Percentiles rank a stretch among this genome's conserved stretches.
phyloP scores from a whole-genome alignment of 2,329 filamentous ascomycete genomes.

The Tympanopsis confertula region DNA sequence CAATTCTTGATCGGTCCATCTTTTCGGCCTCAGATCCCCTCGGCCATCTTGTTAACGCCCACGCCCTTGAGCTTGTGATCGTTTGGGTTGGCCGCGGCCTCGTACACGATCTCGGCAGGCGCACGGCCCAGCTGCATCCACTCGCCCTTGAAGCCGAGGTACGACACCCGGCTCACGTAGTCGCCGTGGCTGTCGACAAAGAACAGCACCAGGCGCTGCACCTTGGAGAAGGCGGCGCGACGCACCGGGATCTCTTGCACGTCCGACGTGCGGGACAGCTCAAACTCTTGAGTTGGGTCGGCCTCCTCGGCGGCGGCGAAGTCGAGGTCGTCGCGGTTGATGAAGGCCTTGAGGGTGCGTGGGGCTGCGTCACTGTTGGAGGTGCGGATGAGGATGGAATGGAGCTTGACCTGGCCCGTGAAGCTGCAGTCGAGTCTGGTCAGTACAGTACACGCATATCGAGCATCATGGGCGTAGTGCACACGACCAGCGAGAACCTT shows the following conservation, averaged over 20 bases:
- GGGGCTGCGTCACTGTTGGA: constrained; percentile 62
- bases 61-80: constrained; percentile 66
- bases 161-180: constrained; percentile 67
- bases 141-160: constrained; percentile 87
- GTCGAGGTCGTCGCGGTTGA: constrained; percentile 80
- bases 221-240: constrained; percentile 77
- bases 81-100: constrained; percentile 80
- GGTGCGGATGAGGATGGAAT: constrained; percentile 76
- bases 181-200: constrained; percentile 82
- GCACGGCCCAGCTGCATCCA: constrained; percentile 79
- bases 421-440: constrained; percentile 45
- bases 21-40: constrained; percentile 32
- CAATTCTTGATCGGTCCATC: no score
- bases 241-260: constrained; percentile 81
- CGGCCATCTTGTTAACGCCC: constrained; percentile 39
- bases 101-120: constrained; percentile 78
- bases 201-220: constrained; percentile 74
- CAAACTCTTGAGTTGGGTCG: constrained; percentile 61
- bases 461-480: no score
- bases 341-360: constrained; percentile 72
- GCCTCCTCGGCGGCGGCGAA: constrained; percentile 65
- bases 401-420: constrained; percentile 84
- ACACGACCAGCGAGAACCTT: no score
- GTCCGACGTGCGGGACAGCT: constrained; percentile 66
- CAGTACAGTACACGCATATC: neutral